Percentiles rank a stretch among this genome's conserved stretches.
Evolutionary conservation across 768 basidiomycete species (phyloP).

Genomic region (Collybia sp.): DNA sequence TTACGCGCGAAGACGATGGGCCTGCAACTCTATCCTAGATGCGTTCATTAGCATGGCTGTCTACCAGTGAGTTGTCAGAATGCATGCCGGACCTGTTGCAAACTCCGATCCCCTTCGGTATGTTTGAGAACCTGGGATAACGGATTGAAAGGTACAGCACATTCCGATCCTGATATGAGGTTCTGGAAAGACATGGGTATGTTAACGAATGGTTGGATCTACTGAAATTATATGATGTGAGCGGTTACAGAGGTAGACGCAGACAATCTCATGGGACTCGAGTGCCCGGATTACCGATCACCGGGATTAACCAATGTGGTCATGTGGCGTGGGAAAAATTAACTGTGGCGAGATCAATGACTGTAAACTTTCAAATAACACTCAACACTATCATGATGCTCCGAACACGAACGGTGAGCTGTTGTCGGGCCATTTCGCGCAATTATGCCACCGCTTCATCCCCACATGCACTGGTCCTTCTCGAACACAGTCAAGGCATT

Average conservation of each 20-base stretch:
- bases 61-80: neutral
- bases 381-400: no score
- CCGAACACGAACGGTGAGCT: conserved; percentile 8
- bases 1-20: conserved; percentile 66
- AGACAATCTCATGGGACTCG: no score
- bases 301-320: no score
- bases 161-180: conserved; percentile 86
- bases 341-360: no score
- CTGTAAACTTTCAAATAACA: no score
- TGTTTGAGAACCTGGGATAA: conserved; percentile 88
- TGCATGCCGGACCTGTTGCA: conserved; percentile 65
- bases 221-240: neutral
- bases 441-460: conserved; percentile 56
- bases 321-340: no score
- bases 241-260: neutral
- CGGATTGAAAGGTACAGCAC: conserved; percentile 79
- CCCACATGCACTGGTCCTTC: conserved; percentile 79
- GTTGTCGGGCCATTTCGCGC: conserved; percentile 21
- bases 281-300: no score
- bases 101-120: conserved; percentile 80
- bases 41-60: conserved; percentile 6
- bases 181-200: conserved; percentile 67
- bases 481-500: conserved; percentile 81
- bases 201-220: neutral
- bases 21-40: conserved; percentile 69